These are phyloP conservation scores for Cymbopogon flexuosus DNA, from an alignment of 202 grass and related monocot species.

Conservation along the genomic window DNA sequence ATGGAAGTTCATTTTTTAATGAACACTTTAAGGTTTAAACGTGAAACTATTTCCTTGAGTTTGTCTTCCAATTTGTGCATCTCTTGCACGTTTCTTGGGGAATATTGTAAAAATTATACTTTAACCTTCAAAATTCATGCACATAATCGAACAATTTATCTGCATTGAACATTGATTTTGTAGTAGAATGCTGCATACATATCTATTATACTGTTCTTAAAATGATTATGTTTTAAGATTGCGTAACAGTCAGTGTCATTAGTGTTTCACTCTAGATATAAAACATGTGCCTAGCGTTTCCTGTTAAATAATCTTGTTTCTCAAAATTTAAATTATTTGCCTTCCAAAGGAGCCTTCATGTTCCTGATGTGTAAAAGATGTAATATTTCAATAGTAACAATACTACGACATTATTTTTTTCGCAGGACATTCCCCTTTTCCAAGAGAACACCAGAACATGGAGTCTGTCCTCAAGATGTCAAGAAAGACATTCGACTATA, in stretches of 20 bases:
- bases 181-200: background rate
- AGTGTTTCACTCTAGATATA: background rate
- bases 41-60: background rate
- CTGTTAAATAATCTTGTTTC: background rate
- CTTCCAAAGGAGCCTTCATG: background rate
- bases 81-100: background rate
- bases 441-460: constrained; percentile 45
- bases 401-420: background rate
- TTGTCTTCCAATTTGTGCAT: background rate
- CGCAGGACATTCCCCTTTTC: constrained; percentile 48
- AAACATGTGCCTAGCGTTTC: background rate
- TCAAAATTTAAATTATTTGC: background rate
- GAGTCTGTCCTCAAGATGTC: constrained; percentile 76
- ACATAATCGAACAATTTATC: background rate
- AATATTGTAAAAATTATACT: background rate
- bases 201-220: background rate
- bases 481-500: constrained; percentile 70
- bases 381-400: background rate
- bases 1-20: background rate
- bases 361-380: background rate
- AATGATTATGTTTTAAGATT: background rate
- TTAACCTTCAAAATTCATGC: background rate
- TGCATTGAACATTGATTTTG: background rate
- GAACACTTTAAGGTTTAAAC: background rate
- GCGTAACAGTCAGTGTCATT: background rate